Evolutionary conservation across 805 yeast genomes (phyloP).

Genomic region (Kazachstania africana): DNA sequence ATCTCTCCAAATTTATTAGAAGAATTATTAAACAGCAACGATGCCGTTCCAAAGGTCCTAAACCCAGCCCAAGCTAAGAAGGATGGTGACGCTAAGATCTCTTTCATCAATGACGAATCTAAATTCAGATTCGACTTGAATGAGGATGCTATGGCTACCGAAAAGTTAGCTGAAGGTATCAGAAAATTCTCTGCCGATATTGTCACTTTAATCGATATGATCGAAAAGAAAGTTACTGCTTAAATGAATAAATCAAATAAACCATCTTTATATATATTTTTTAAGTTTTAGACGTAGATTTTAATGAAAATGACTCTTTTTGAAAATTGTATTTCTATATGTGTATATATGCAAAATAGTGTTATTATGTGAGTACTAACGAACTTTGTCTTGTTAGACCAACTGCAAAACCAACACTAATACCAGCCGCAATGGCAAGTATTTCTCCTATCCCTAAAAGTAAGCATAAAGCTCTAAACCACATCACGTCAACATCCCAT

Average conservation of each 20-base stretch:
- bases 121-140: slow-evolving; percentile 80
- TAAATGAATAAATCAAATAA: slow-evolving; percentile 13
- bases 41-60: slow-evolving; percentile 69
- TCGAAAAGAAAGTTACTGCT: slow-evolving; percentile 45
- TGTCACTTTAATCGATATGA: slow-evolving; percentile 57
- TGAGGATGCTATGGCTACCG: slow-evolving; percentile 97
- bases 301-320: too few species aligned
- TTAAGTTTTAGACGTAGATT: too few species aligned
- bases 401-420: slow-evolving; percentile 37
- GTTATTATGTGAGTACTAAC: background rate
- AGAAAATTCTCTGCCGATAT: slow-evolving; percentile 92
- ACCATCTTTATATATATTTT: background rate
- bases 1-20: slow-evolving; percentile 89
- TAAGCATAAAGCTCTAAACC: slow-evolving; percentile 24
- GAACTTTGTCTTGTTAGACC: too few species aligned
- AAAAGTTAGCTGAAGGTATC: slow-evolving; percentile 94
- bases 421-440: slow-evolving; percentile 27
- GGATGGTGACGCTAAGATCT: slow-evolving; percentile 49
- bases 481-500: slow-evolving; percentile 21
- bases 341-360: background rate
- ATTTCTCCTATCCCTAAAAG: slow-evolving; percentile 22
- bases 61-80: slow-evolving; percentile 51
- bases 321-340: too few species aligned
- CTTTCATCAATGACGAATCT: slow-evolving; percentile 76
- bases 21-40: slow-evolving; percentile 69